A percentile compares a stretch with the other conserved stretches of the same genome.
Evolutionary conservation across 2,329 filamentous ascomycete species (phyloP).

Genomic region (Arachnomyces sp.): DNA sequence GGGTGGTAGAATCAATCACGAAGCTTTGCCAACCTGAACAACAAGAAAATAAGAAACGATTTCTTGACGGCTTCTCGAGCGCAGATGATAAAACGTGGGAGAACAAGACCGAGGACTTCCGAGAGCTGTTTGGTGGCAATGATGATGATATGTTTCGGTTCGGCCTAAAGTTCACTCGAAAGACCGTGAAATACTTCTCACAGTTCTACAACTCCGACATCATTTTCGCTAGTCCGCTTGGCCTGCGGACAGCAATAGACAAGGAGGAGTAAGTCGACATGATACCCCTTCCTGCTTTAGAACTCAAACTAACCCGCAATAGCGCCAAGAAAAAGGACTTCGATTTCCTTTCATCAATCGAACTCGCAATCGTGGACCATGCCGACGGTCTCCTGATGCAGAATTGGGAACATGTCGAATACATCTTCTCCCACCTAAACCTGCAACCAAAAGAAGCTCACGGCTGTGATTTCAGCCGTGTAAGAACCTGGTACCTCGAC

Average conservation of each 20-base stretch:
- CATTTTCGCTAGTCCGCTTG: slow-evolving; percentile 81
- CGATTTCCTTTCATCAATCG: slow-evolving; percentile 90
- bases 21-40: slow-evolving; percentile 73
- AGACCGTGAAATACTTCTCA: slow-evolving; percentile 88
- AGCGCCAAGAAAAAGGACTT: slow-evolving; percentile 62
- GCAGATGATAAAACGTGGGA: slow-evolving; percentile 59
- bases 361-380: slow-evolving; percentile 83
- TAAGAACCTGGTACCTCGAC: slow-evolving; percentile 89
- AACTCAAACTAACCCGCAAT: slow-evolving; percentile 20
- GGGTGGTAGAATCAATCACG: slow-evolving; percentile 68
- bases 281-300: slow-evolving; percentile 29
- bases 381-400: slow-evolving; percentile 93
- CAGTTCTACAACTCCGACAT: slow-evolving; percentile 97
- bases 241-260: slow-evolving; percentile 82
- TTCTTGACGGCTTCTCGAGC: slow-evolving; percentile 71
- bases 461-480: slow-evolving; percentile 86
- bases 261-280: slow-evolving; percentile 54
- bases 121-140: slow-evolving; percentile 83
- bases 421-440: slow-evolving; percentile 86
- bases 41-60: slow-evolving; percentile 89
- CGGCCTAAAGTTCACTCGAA: slow-evolving; percentile 93
- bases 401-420: slow-evolving; percentile 94
- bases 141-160: slow-evolving; percentile 96
- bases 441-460: slow-evolving; percentile 80
- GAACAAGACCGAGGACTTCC: slow-evolving; percentile 77